Base-by-base conservation (phyloP, 306 rosid species). In the Cicer pinnatifidum region DNA sequence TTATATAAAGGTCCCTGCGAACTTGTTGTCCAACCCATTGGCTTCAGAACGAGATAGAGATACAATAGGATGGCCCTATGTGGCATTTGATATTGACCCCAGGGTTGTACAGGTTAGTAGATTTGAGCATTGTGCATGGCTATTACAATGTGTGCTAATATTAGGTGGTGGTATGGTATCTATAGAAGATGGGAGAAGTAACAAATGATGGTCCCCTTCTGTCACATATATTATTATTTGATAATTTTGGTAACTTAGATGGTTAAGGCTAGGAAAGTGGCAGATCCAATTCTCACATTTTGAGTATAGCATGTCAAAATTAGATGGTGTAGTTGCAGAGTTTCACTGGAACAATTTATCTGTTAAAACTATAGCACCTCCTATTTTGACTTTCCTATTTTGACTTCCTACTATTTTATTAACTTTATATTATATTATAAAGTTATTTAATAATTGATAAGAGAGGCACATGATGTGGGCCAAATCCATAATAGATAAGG, bases 391-490 rank as follows among this genome's bases (percentile, higher is more conserved):
- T 13, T 11, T 4, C n/a, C n/a, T n/a, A n/a, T n/a, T n/a, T n/a
- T n/a, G n/a, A n/a, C n/a, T n/a, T n/a, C n/a, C 50, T 66, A 60
- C 58, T 39, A 8, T 72, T 71, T 41, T 57, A 37, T 28, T 11
- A 33, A 58, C 43, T 39, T 39, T n/a, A 69, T 69, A 33, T 77
- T 15, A 72, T 41, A 20, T 20, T 20, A 20, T 16, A 38, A 9
- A 43, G 60, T 44, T 37, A 67, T 60, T 40, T 73, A 71, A 57
- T 75, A 45, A 12, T 75, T 57, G 51, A 39, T 52, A 81, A 67
- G 69, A 72, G 58, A 10, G 71, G 72, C 87, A 84, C 82, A 80
- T 84, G 87, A 80, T 77, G 87, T 84, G 87, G 87, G 82, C 75
- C 87, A 77, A 77, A 54, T 78, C 44, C 48, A 48, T 35, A 72